Conservation (phyloP, 129 eudicot species). For the Artemisia argyi region DNA sequence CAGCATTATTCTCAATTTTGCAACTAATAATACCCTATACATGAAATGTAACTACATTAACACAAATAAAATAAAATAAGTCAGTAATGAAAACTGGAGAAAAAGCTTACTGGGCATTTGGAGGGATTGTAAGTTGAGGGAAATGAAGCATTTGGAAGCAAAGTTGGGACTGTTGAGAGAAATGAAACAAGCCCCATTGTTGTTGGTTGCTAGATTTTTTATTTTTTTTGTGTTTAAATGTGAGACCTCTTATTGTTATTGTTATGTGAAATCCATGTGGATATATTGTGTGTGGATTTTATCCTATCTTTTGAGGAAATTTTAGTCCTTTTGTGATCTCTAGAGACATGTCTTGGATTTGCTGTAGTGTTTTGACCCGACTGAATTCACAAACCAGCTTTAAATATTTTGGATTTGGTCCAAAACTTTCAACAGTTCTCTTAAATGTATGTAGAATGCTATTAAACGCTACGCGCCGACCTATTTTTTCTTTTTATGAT, state of each 20-base stretch:
- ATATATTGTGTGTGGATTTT: slow-evolving; percentile 37
- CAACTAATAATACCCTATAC: slow-evolving; percentile 52
- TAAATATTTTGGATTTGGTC: background rate
- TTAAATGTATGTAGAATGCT: too few species aligned
- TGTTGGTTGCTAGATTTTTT: background rate
- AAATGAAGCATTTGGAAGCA: slow-evolving; percentile 44
- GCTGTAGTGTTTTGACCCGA: slow-evolving; percentile 5
- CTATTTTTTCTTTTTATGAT: too few species aligned
- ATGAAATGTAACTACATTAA: slow-evolving; percentile 2
- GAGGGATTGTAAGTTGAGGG: slow-evolving; percentile 24
- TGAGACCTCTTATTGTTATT: slow-evolving; percentile 10
- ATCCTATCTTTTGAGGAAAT: slow-evolving; percentile 35
- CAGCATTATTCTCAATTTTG: slow-evolving; percentile 38
- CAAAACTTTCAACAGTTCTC: background rate
- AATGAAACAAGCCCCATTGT: slow-evolving; percentile 63
- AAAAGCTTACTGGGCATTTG: slow-evolving; percentile 42
- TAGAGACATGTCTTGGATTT: slow-evolving; percentile 6
- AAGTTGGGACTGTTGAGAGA: slow-evolving; percentile 69
- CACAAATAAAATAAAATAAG: background rate
- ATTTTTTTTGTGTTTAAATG: slow-evolving; percentile 23
- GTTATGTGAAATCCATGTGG: slow-evolving; percentile 33
- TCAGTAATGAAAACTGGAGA: background rate
- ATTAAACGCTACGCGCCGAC: too few species aligned
- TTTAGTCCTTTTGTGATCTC: slow-evolving; percentile 22
- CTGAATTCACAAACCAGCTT: background rate